Evolutionary conservation across 768 basidiomycete genomes (phyloP).

Genomic region (Russula olivacea): DNA sequence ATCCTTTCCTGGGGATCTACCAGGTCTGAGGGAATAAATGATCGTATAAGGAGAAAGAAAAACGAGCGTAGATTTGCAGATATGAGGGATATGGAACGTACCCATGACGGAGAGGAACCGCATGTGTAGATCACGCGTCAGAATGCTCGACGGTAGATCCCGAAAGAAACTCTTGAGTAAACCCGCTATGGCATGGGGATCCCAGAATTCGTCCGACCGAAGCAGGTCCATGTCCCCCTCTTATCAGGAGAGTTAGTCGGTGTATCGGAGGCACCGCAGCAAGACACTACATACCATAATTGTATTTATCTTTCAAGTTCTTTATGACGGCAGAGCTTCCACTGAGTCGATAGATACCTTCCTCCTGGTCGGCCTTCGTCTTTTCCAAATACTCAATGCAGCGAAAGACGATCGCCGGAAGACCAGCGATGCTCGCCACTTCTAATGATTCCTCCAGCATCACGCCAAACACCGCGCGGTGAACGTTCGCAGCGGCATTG

Average conservation of each 20-base stretch:
- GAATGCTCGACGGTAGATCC: conserved; percentile 86
- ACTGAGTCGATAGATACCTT: conserved; percentile 94
- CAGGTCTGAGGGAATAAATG: conserved; percentile 53
- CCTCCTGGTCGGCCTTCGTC: conserved; percentile 92
- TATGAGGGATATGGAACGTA: conserved; percentile 37
- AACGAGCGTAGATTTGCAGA: conserved; percentile 7
- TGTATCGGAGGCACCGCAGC: background rate
- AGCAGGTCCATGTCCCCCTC: conserved; percentile 96
- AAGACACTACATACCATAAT: conserved; percentile 52
- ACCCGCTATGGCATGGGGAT: conserved; percentile 95
- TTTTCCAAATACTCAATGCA: conserved; percentile 92
- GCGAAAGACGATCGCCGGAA: conserved; percentile 93
- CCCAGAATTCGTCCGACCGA: conserved; percentile 87
- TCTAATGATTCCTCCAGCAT: conserved; percentile 82
- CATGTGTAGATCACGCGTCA: conserved; percentile 88
- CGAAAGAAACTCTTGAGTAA: conserved; percentile 90
- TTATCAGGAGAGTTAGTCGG: conserved; percentile 32
- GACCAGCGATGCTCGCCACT: conserved; percentile 79
- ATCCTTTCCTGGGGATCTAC: conserved; percentile 86
- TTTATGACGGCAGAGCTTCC: conserved; percentile 96
- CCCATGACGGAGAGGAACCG: conserved; percentile 91
- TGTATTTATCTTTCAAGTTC: conserved; percentile 87
- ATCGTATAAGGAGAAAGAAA: conserved; percentile 11
- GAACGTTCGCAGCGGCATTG: conserved; percentile 36
- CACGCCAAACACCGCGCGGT: conserved; percentile 84